Conservation (phyloP, 495 filamentous ascomycete genomes). For the Neurospora discreta region DNA sequence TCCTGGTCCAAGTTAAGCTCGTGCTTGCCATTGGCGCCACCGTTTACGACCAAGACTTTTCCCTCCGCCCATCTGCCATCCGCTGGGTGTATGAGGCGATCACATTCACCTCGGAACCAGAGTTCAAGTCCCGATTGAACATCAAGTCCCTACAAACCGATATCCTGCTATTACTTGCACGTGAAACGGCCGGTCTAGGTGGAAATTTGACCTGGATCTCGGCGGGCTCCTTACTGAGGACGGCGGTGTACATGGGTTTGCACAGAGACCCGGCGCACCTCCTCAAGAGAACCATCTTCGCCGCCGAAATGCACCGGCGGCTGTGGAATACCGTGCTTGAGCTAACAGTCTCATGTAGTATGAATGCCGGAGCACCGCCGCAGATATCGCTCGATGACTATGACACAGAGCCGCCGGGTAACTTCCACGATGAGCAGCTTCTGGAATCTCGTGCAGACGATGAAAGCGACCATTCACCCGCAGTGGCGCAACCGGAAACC, state of each 20-base stretch:
- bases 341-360: conserved; percentile 38
- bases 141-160: conserved; percentile 9
- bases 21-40: conserved; percentile 16
- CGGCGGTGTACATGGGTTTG: conserved; percentile 19
- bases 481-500: conserved; percentile 19
- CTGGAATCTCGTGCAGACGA: not conserved
- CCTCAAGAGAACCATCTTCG: conserved; percentile 21
- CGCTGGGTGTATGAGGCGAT: conserved; percentile 18
- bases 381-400: conserved; percentile 30
- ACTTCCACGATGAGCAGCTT: conserved; percentile 36
- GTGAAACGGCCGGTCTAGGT: conserved; percentile 8
- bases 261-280: conserved; percentile 14
- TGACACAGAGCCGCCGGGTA: conserved; percentile 39
- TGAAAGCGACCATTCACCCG: not conserved
- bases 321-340: conserved; percentile 55
- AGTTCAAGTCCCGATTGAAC: conserved; percentile 10
- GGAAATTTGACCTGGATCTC: conserved; percentile 12
- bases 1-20: conserved; percentile 14
- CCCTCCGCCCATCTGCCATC: conserved; percentile 8
- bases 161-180: conserved; percentile 13
- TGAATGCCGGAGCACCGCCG: conserved; percentile 44
- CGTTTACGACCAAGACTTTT: conserved; percentile 12
- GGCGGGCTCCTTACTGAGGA: conserved; percentile 8
- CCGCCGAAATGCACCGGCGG: conserved; percentile 48
- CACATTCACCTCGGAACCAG: conserved; percentile 12